Evolutionary conservation across 352 stramenopile genomes (phyloP), one percentile per base, ranked within the genome.

Genomic region (Pythium aquatile): DNA sequence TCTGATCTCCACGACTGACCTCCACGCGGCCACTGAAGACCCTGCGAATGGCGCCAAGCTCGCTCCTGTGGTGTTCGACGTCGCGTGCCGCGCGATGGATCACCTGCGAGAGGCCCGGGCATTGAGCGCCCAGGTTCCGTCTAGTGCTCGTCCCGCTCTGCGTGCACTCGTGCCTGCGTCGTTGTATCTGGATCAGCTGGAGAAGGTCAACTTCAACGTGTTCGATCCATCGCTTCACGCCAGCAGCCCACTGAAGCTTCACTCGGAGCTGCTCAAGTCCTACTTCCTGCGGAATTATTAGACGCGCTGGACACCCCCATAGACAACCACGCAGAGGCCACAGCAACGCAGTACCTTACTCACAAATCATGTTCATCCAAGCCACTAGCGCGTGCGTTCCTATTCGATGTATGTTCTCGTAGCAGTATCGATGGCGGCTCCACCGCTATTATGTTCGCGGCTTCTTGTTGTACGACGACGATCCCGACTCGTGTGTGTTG

Each of bases 11-110:
- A 28, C 71, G 30, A 66, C 92, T 37, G 76, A 93, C 54, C 58
- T 97, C 20, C 58, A 86, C 11, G 77, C 77, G 17, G 80, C 74
- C 2, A 75, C 75, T 0, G 76, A 93, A n/a, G 77, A 93, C 35
- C 74, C 76, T 0, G 72, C 73, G 16, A 63, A 84, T 1, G 87
- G 88, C 26, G 75, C 76, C 3, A 88, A 94, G 61, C 74, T 93
- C 11, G 76, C 87, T 5, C 89, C 91, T 0, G 89, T 90, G 17
- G 79, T 97, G 14, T 97, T 96, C 66, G 91, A 97, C 20, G 82
- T 98, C 10, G 89, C 90, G 8, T 94, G 87, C 42, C 75, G 77
- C 2, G 88, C 88, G 0, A 79, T 96, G 65, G 83, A 90, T 29
- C 90, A 97, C 58, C 72, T 97, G 0, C 79, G 87, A 17, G 68